A percentile compares a stretch with the other conserved stretches of the same genome.
Evolutionary conservation across 2,329 filamentous ascomycete genomes (phyloP).

Genomic region (Trichoderma koningii): DNA sequence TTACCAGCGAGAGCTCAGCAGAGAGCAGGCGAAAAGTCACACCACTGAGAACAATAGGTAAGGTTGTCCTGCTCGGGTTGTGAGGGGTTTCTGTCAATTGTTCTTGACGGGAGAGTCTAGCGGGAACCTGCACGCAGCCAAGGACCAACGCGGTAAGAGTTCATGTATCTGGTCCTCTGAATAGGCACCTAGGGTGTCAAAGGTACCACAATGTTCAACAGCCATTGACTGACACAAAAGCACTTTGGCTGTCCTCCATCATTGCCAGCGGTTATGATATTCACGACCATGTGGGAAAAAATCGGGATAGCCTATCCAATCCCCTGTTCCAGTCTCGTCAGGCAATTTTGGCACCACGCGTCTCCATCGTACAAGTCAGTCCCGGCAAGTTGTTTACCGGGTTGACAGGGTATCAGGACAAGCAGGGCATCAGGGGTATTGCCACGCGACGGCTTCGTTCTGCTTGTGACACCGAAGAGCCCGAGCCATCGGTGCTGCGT

Average conservation of each 20-base stretch:
- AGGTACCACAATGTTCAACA: neutral
- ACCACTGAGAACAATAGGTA: slow-evolving; percentile 7
- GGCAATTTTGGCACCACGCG: neutral
- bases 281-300: neutral
- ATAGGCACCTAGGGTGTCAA: neutral
- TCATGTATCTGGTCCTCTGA: neutral
- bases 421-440: neutral
- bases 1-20: slow-evolving; percentile 19
- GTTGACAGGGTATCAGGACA: neutral
- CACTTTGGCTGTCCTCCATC: neutral
- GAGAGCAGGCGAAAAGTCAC: slow-evolving; percentile 20
- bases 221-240: neutral
- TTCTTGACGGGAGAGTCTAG: neutral
- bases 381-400: neutral
- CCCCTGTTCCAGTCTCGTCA: neutral
- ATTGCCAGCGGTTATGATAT: neutral
- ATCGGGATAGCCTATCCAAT: slow-evolving; percentile 7
- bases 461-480: slow-evolving; percentile 11
- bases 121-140: no score
- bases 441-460: neutral
- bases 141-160: no score
- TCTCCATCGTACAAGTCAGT: neutral
- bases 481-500: neutral
- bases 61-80: neutral
- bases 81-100: neutral